Evolutionary conservation across 352 stramenopile genomes (phyloP).

Genomic region (Plasmopara muralis): DNA sequence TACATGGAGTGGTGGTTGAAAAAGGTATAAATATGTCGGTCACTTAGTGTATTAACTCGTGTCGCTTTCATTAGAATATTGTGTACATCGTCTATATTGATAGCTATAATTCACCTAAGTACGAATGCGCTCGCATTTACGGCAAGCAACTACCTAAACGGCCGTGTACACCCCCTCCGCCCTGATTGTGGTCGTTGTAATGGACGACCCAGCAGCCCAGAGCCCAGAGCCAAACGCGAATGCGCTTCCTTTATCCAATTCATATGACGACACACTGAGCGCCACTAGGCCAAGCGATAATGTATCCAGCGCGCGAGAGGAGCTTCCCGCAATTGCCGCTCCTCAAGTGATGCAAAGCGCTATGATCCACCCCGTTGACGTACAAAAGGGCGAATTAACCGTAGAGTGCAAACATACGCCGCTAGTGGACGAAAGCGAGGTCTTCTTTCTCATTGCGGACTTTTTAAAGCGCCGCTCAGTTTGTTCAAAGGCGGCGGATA

Average conservation of each 20-base stretch:
- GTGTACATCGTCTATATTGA: constrained; percentile 1
- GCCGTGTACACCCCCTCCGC: not conserved
- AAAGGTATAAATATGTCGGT: not conserved
- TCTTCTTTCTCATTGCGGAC: constrained; percentile 83
- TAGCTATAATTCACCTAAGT: constrained; percentile 2
- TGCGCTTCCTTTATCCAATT: not conserved
- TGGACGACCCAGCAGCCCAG: constrained; percentile 9
- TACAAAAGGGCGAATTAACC: constrained; percentile 10
- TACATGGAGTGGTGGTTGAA: not conserved
- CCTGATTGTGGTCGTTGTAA: constrained; percentile 8
- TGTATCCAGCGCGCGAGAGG: constrained; percentile 9
- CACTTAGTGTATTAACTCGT: constrained; percentile 5
- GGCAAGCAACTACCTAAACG: constrained; percentile 5
- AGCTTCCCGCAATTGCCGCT: constrained; percentile 16
- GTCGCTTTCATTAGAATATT: not conserved
- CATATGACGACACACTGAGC: constrained; percentile 7
- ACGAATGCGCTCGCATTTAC: constrained; percentile 7
- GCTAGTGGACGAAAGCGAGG: constrained; percentile 41
- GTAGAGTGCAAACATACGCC: constrained; percentile 3
- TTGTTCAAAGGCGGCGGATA: constrained; percentile 55
- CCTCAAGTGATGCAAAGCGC: constrained; percentile 1
- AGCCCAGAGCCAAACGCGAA: constrained; percentile 9
- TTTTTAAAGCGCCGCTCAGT: constrained; percentile 65
- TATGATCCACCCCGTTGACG: constrained; percentile 5
- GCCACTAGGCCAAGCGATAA: constrained; percentile 6